Percentiles rank a stretch among this genome's conserved stretches.
Evolutionary conservation across 2,329 filamentous ascomycete genomes (phyloP).

Genomic region (Colletotrichum aenigma): DNA sequence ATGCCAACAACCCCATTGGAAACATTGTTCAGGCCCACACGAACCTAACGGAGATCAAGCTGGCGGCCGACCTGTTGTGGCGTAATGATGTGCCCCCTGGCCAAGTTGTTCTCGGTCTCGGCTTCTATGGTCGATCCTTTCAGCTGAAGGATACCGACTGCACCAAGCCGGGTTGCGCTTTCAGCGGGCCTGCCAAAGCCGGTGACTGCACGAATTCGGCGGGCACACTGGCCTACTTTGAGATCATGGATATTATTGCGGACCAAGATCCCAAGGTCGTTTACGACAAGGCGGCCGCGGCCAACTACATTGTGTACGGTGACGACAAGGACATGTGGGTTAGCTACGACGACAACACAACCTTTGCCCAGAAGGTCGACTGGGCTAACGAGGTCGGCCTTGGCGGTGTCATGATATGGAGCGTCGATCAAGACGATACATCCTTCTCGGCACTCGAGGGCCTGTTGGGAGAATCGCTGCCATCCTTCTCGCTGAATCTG

Average conservation of each 20-base stretch:
- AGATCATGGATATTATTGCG: background rate
- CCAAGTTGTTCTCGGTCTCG: conserved; percentile 45
- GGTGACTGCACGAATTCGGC: background rate
- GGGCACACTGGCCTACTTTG: background rate
- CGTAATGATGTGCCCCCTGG: conserved; percentile 36
- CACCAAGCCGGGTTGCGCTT: conserved; percentile 4
- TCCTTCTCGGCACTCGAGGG: background rate
- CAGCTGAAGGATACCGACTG: conserved; percentile 21
- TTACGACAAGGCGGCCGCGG: conserved; percentile 12
- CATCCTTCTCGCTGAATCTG: background rate
- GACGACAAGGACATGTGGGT: conserved; percentile 25
- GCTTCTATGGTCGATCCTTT: conserved; percentile 42
- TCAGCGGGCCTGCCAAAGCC: background rate
- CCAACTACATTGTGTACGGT: conserved; percentile 8
- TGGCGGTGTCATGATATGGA: conserved; percentile 24
- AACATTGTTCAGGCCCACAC: conserved; percentile 38
- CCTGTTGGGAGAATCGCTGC: background rate
- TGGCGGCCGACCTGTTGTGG: conserved; percentile 45
- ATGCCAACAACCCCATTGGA: conserved; percentile 23
- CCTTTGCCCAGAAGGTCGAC: conserved; percentile 21
- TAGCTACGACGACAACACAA: conserved; percentile 22
- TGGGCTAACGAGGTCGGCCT: conserved; percentile 22
- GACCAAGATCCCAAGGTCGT: background rate
- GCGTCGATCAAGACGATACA: conserved; percentile 18
- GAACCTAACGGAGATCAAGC: conserved; percentile 46